Evolutionary conservation across 116 monocot species (phyloP), one percentile per base, ranked within the genome.

Genomic region (Papilionanthe hybrid): DNA sequence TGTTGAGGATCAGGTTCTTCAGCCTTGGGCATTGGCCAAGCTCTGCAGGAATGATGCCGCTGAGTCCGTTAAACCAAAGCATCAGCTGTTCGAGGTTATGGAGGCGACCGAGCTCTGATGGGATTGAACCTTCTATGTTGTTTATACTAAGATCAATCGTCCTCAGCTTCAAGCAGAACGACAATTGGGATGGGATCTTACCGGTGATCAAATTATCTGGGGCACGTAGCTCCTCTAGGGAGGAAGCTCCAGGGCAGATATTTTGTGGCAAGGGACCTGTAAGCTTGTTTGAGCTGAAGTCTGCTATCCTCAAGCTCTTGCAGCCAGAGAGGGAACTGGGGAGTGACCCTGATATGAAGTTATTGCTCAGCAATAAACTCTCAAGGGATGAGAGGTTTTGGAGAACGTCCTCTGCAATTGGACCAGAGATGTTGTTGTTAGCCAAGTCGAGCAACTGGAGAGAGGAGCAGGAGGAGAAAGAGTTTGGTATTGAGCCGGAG

Each of bases 201-300:
- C 92, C 92, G 4, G 77, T 79, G 80, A 95, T 81, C 73, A 84
- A 5, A 79, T 95, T 95, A 63, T 92, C 92, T 8, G 95, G 95
- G 58, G 86, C 23, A 29, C 89, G 67, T 3, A 95, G 83, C 82
- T 95, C 91, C 77, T 92, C 90, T 3, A 95, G 89, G 30, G 85
- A 50, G 11, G 92, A 78, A 25, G 27, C 78, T 7, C 37, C 69
- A 0, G 78, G 45, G 82, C 95, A 95, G 68, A 95, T 75, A 19
- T 84, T 65, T 0, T 48, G 41, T 5, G 91, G 91, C 8, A 95
- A 50, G 9, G 20, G 49, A 27, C 93, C 88, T 0, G 77, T 41
- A 27, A 94, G 50, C 83, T 87, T 92, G 80, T 94, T 94, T 5
- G 90, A 93, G 77, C 93, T 89, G 50, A 95, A 78, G 71, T 95